phyloP scores from a whole-genome alignment of 2,329 filamentous ascomycete species.

The Colletotrichum somersetense region DNA sequence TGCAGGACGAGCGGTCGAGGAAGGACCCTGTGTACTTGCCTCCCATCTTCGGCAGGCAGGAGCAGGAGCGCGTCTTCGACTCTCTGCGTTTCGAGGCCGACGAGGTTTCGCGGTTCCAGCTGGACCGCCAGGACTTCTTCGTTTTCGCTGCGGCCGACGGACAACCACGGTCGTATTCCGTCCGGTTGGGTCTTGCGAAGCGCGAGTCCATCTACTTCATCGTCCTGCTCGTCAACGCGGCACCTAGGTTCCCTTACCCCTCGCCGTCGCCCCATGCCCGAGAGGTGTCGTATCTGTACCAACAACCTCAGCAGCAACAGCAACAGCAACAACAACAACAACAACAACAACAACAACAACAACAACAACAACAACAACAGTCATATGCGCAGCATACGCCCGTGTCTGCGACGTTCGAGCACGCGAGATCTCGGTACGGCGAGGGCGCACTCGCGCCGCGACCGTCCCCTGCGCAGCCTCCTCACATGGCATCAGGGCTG shows the following conservation, averaged over 20 bases:
- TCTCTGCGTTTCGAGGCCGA: constrained; percentile 66
- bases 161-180: constrained; percentile 61
- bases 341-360: constrained; percentile 48
- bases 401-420: constrained; percentile 62
- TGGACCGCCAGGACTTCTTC: constrained; percentile 68
- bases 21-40: constrained; percentile 74
- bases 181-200: constrained; percentile 70
- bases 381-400: constrained; percentile 60
- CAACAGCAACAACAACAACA: constrained; percentile 54
- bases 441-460: constrained; percentile 51
- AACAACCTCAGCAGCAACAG: constrained; percentile 46
- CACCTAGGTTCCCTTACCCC: constrained; percentile 56
- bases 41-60: constrained; percentile 69
- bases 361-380: constrained; percentile 52
- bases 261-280: constrained; percentile 60
- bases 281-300: constrained; percentile 59
- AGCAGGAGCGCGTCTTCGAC: constrained; percentile 68
- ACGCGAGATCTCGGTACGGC: constrained; percentile 56
- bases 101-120: constrained; percentile 63
- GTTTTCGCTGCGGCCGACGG: constrained; percentile 66
- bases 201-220: constrained; percentile 74
- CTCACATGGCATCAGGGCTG: constrained; percentile 53
- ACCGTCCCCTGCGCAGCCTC: constrained; percentile 47
- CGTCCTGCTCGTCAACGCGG: constrained; percentile 60
- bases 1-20: constrained; percentile 69